phyloP scores from a whole-genome alignment of 2,329 filamentous ascomycete species.

The Apiospora arundinis region DNA sequence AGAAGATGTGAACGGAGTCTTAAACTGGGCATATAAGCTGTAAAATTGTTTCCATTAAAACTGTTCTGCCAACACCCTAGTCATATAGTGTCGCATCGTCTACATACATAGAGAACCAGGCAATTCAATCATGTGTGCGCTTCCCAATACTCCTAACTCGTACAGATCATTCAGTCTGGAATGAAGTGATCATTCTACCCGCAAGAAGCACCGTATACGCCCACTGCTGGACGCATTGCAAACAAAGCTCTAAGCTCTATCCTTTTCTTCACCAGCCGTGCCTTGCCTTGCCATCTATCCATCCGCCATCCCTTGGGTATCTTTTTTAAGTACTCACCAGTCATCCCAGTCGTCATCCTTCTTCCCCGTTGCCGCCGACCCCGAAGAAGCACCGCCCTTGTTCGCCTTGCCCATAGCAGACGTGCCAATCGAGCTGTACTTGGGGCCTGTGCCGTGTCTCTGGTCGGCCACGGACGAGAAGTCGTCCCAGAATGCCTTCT shows the following conservation, averaged over 20 bases:
- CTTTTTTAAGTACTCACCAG: constrained; percentile 48
- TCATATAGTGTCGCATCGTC: background rate
- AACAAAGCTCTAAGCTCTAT: constrained; percentile 10
- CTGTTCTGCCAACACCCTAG: background rate
- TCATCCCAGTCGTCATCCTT: constrained; percentile 70
- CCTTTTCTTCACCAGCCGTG: background rate
- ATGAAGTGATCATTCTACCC: background rate
- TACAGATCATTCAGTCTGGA: constrained; percentile 19
- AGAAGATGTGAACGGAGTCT: background rate
- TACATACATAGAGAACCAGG: background rate
- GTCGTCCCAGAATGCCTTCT: constrained; percentile 90
- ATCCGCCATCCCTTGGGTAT: constrained; percentile 20
- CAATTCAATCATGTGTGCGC: constrained; percentile 29
- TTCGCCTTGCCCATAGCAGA: constrained; percentile 64
- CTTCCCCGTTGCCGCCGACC: constrained; percentile 42
- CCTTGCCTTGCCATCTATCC: constrained; percentile 20
- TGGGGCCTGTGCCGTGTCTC: constrained; percentile 45
- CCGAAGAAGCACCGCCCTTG: constrained; percentile 35
- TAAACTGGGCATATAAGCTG: background rate
- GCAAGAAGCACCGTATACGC: background rate
- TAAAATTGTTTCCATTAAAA: background rate
- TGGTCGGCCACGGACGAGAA: constrained; percentile 76
- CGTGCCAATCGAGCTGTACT: constrained; percentile 61
- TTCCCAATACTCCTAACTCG: constrained; percentile 32
- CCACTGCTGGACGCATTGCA: background rate